These are phyloP conservation scores for Candida piceae DNA, from an alignment of 805 yeast genomes.

Conservation along the genomic window DNA sequence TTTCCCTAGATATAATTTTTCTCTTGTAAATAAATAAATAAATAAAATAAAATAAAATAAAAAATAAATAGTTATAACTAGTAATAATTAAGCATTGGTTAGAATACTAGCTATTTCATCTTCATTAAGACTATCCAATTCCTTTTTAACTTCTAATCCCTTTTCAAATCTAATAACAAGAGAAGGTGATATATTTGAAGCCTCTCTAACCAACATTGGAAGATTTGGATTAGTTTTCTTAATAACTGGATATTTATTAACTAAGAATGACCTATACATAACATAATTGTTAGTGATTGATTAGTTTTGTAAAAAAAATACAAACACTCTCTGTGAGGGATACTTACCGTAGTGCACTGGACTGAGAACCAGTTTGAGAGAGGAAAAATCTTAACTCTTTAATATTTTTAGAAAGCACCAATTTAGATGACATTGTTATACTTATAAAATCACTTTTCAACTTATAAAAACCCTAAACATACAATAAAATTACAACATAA, in stretches of 20 bases:
- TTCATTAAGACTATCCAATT: constrained; percentile 43
- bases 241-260: constrained; percentile 59
- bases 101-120: constrained; percentile 37
- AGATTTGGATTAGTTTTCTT: constrained; percentile 57
- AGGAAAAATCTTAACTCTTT: constrained; percentile 80
- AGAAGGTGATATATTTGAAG: constrained; percentile 65
- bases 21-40: not conserved
- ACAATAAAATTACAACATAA: too few relatives aligned
- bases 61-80: not conserved
- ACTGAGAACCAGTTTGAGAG: constrained; percentile 72
- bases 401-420: constrained; percentile 44
- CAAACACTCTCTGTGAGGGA: too few relatives aligned
- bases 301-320: too few relatives aligned
- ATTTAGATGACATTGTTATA: constrained; percentile 17
- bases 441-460: not conserved
- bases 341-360: constrained; percentile 50
- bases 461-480: too few relatives aligned
- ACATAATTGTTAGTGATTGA: constrained; percentile 1
- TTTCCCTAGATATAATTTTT: too few relatives aligned
- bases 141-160: constrained; percentile 46
- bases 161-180: constrained; percentile 68
- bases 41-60: not conserved
- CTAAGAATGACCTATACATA: constrained; percentile 61
- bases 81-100: constrained; percentile 6
- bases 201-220: constrained; percentile 77